These are phyloP conservation scores for Phytophthora aleatoria DNA, from an alignment of 352 stramenopile genomes.

Conservation along the genomic window DNA sequence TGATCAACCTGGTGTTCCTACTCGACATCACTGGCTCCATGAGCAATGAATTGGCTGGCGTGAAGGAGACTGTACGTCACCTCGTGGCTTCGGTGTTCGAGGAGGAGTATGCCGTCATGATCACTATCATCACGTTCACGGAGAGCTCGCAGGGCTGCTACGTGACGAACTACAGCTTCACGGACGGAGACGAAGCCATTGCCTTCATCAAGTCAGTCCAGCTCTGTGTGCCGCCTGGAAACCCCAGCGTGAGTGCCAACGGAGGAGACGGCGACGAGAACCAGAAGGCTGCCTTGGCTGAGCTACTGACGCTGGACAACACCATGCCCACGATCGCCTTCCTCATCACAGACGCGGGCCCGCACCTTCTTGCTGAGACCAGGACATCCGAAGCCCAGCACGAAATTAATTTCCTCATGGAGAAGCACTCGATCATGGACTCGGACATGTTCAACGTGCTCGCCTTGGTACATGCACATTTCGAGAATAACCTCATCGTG, in stretches of 20 bases:
- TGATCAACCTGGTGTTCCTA: conserved; percentile 75
- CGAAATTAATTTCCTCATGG: conserved; percentile 51
- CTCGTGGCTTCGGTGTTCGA: conserved; percentile 60
- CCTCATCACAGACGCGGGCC: conserved; percentile 66
- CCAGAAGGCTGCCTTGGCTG: conserved; percentile 64
- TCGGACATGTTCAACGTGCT: conserved; percentile 64
- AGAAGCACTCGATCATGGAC: conserved; percentile 50
- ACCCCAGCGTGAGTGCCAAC: conserved; percentile 38
- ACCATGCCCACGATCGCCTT: conserved; percentile 65
- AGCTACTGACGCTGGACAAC: conserved; percentile 55
- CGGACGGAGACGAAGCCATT: conserved; percentile 45
- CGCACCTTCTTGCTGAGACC: conserved; percentile 48
- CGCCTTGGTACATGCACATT: conserved; percentile 49
- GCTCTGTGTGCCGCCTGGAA: conserved; percentile 52
- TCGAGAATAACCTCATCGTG: conserved; percentile 57
- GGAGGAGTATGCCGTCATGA: conserved; percentile 54
- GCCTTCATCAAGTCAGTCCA: conserved; percentile 46
- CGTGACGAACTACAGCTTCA: conserved; percentile 69
- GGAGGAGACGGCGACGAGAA: conserved; percentile 71
- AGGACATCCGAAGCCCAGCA: conserved; percentile 42
- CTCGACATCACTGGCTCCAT: conserved; percentile 83
- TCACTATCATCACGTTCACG: conserved; percentile 81
- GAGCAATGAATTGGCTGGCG: conserved; percentile 52
- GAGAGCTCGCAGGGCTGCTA: conserved; percentile 57
- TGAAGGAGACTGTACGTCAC: conserved; percentile 60